These are phyloP conservation scores for Alternaria longipes DNA, from an alignment of 2,329 filamentous ascomycete species.

Conservation along the genomic window DNA sequence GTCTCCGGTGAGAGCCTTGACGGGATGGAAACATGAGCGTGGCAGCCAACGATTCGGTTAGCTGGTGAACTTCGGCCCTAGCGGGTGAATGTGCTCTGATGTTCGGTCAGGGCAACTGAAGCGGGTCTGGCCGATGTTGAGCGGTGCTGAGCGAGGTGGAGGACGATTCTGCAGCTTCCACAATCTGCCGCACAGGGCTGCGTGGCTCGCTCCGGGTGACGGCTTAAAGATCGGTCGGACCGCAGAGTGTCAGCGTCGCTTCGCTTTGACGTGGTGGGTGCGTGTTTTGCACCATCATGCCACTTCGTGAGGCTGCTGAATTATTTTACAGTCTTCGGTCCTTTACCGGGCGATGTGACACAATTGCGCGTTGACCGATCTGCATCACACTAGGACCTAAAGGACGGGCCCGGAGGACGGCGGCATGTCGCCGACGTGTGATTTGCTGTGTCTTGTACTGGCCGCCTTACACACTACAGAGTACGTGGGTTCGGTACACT, in stretches of 20 bases:
- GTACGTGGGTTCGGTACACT: constrained; percentile 9
- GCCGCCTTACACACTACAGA: not conserved
- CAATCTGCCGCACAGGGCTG: not conserved
- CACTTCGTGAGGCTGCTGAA: constrained; percentile 7
- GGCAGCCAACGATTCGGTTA: constrained; percentile 6
- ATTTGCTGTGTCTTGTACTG: constrained; percentile 10
- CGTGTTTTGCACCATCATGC: constrained; percentile 1
- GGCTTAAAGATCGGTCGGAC: constrained; percentile 10
- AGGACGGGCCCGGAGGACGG: constrained; percentile 11
- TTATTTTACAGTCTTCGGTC: constrained; percentile 9
- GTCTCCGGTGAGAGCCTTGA: constrained; percentile 6
- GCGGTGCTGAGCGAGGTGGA: constrained; percentile 14
- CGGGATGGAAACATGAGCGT: constrained; percentile 1
- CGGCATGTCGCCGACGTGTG: constrained; percentile 13
- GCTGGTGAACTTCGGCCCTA: constrained; percentile 8
- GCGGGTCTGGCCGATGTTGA: constrained; percentile 20
- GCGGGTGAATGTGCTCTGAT: not conserved
- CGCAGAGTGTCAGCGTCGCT: not conserved
- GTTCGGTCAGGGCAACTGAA: constrained; percentile 13
- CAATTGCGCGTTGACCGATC: constrained; percentile 10
- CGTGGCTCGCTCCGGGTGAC: constrained; percentile 8
- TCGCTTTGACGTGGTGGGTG: not conserved
- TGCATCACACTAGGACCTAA: constrained; percentile 7
- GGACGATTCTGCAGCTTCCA: constrained; percentile 5
- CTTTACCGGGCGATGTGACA: constrained; percentile 18